These are phyloP conservation scores for Apiospora hydei DNA, from an alignment of 2,329 filamentous ascomycete genomes.

Conservation along the genomic window DNA sequence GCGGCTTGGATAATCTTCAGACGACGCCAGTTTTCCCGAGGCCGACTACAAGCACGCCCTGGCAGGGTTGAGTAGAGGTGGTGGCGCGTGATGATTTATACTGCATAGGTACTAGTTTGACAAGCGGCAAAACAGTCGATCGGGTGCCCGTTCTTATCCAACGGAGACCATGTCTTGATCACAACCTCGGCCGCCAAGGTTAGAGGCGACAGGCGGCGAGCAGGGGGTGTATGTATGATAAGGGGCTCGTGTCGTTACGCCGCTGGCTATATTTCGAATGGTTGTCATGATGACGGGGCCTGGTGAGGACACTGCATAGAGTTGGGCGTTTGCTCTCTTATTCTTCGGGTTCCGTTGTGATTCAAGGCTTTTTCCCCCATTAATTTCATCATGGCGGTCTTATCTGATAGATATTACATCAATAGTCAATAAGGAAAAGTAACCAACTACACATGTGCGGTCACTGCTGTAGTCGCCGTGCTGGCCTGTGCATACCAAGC, in stretches of 20 bases:
- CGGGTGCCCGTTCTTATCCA: not conserved
- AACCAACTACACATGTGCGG: not conserved
- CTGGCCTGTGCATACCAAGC: not conserved
- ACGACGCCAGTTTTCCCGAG: slow-evolving; percentile 88
- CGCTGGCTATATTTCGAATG: not conserved
- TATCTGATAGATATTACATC: slow-evolving; percentile 3
- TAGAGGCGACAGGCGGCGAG: not conserved
- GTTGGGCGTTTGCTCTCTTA: slow-evolving; percentile 6
- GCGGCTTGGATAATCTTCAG: slow-evolving; percentile 78
- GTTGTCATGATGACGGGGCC: not conserved
- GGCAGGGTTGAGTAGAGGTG: slow-evolving; percentile 50
- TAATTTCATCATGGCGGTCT: not conserved
- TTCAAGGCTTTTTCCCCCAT: slow-evolving; percentile 2
- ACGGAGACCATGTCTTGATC: not conserved
- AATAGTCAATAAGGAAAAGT: slow-evolving; percentile 12
- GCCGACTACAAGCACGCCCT: slow-evolving; percentile 69
- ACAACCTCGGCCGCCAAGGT: not conserved
- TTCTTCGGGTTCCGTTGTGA: not conserved
- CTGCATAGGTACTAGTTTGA: not conserved
- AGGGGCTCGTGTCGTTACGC: not conserved
- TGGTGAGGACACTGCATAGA: slow-evolving; percentile 17
- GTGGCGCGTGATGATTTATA: not conserved
- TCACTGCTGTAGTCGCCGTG: too few species aligned
- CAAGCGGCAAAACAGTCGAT: not conserved
- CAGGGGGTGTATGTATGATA: slow-evolving; percentile 1